Conservation (phyloP, 2,329 filamentous ascomycete genomes). For the Hymenoscyphus fraxineus region DNA sequence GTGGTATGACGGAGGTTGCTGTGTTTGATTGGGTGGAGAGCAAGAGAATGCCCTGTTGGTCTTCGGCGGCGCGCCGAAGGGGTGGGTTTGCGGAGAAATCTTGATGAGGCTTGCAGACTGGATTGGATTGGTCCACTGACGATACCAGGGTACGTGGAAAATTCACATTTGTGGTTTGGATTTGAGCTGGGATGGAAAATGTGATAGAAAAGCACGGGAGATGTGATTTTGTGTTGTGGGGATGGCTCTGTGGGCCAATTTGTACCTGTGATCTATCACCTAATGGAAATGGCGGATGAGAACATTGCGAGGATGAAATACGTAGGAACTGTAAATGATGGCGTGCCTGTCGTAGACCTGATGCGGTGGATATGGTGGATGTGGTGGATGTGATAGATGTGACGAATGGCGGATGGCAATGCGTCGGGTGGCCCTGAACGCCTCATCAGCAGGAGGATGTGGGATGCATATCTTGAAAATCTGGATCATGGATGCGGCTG, state of each 20-base stretch:
- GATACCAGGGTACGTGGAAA: not conserved
- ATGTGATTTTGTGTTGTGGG: no score
- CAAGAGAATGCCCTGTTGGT: not conserved
- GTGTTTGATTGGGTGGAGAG: conserved; percentile 3
- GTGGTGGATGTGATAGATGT: no score
- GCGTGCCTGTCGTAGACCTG: not conserved
- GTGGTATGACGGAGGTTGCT: not conserved
- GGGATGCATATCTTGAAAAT: no score
- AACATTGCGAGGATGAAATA: not conserved
- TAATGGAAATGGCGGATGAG: not conserved
- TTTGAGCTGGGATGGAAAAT: not conserved
- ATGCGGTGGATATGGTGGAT: not conserved
- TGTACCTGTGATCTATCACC: not conserved
- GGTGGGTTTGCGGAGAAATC: conserved; percentile 4
- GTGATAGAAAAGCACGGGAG: not conserved
- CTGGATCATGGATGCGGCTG: no score
- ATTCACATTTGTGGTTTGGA: not conserved
- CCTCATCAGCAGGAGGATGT: no score
- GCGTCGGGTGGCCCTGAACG: no score
- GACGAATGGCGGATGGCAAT: no score
- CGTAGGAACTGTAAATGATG: not conserved
- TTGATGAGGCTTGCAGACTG: not conserved
- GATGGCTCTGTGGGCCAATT: not conserved
- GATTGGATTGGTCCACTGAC: not conserved
- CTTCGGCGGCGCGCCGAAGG: no score